These are phyloP conservation scores for Diaporthe amygdali DNA, from an alignment of 2,329 filamentous ascomycete genomes.

Conservation along the genomic window DNA sequence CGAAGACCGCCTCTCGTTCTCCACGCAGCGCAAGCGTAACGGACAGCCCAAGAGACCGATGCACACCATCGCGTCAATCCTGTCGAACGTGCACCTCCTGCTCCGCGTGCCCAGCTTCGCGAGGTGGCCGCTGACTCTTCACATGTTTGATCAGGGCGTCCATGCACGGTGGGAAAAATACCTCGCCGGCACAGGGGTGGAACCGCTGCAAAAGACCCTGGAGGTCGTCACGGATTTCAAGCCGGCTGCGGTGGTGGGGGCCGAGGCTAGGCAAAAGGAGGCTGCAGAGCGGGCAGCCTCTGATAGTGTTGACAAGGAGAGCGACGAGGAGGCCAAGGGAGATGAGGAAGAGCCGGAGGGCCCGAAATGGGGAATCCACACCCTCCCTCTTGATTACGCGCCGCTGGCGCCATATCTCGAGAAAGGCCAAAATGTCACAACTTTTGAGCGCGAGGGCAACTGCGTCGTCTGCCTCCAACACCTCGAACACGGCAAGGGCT, in stretches of 20 bases:
- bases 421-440: conserved; percentile 59
- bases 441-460: conserved; percentile 59
- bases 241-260: conserved; percentile 26
- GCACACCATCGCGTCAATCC: conserved; percentile 67
- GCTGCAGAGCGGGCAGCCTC: not conserved
- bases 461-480: conserved; percentile 58
- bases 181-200: conserved; percentile 50
- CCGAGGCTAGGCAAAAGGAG: conserved; percentile 10
- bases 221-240: conserved; percentile 63
- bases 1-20: conserved; percentile 61
- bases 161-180: conserved; percentile 71
- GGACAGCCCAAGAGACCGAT: conserved; percentile 62
- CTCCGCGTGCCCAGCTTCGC: conserved; percentile 80
- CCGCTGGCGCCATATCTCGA: conserved; percentile 58
- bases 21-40: conserved; percentile 56
- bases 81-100: conserved; percentile 83
- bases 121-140: conserved; percentile 80
- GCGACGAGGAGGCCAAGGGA: not conserved
- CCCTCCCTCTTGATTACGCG: conserved; percentile 60
- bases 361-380: conserved; percentile 53
- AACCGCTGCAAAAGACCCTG: conserved; percentile 53
- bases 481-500: conserved; percentile 52
- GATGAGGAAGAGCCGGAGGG: conserved; percentile 2
- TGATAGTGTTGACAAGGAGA: not conserved
- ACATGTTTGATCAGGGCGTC: conserved; percentile 78